phyloP scores from a whole-genome alignment of 768 basidiomycete species.

The Naganishia antarctica region DNA sequence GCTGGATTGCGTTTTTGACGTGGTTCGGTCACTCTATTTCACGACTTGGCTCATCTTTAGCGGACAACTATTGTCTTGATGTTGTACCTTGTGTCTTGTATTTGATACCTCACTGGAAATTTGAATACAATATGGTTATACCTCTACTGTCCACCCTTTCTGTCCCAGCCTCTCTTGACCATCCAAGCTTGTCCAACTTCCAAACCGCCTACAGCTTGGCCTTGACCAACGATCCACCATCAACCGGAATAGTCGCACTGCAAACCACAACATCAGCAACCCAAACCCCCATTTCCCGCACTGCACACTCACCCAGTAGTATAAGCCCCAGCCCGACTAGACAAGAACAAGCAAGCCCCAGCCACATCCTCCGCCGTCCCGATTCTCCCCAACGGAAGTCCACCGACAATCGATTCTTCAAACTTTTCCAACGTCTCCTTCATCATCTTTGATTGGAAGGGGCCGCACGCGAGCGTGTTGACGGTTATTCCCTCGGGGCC shows the following conservation, averaged over 20 bases:
- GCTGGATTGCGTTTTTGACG: slow-evolving; percentile 2
- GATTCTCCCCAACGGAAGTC: slow-evolving; percentile 57
- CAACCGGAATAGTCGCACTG: slow-evolving; percentile 59
- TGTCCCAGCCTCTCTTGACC: neutral
- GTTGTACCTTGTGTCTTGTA: slow-evolving; percentile 6
- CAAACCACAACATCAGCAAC: neutral
- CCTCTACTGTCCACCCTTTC: neutral
- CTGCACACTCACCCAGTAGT: slow-evolving; percentile 54
- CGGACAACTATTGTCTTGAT: slow-evolving; percentile 1
- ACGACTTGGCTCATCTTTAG: slow-evolving; percentile 10
- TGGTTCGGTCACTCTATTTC: neutral
- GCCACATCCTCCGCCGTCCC: slow-evolving; percentile 64
- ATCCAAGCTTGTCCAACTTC: neutral
- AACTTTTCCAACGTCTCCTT: slow-evolving; percentile 54
- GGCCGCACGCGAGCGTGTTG: slow-evolving; percentile 62
- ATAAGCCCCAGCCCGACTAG: slow-evolving; percentile 60
- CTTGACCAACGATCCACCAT: slow-evolving; percentile 59
- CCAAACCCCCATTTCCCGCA: neutral
- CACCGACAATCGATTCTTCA: slow-evolving; percentile 53
- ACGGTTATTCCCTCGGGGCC: slow-evolving; percentile 60
- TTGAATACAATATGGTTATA: too few species aligned
- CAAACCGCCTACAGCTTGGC: slow-evolving; percentile 26
- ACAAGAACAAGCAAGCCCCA: slow-evolving; percentile 61
- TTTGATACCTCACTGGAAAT: too few species aligned
- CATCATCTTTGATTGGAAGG: slow-evolving; percentile 56